Base-by-base conservation (phyloP, 1,284 basidiomycete species). In the Sanguinoderma infundibulare region DNA sequence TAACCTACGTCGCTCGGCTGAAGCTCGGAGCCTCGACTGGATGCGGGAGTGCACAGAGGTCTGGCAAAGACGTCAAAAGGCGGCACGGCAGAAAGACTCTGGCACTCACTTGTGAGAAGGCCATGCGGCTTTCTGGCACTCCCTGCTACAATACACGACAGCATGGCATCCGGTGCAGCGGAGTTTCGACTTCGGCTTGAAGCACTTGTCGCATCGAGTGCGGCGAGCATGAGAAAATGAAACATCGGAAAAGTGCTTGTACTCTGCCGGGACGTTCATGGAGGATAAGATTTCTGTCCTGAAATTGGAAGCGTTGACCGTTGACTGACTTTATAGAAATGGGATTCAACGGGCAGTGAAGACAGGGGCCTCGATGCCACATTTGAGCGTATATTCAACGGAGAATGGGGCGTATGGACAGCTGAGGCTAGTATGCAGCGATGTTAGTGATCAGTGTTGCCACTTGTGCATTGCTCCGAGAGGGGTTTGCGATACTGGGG, bases 81-180 rank as follows among this genome's bases (percentile, higher is more conserved):
- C 17, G n/a, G n/a, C 6, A 9, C 2, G 39, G 39, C 2, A 40
- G n/a, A 20, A 28, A 35, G 5, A 34, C 8, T 10, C 14, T 5
- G 38, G 24, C 8, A 46, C 59, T 12, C 24, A 61, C 60, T 51
- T 61, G 38, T 61, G 60, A 3, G 28, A 8, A 3, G 51, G 28
- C 60, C 60, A 61, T 1, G 42, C 60, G 0, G 35, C 26, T 20
- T 52, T 61, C 44, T 61, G 60, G 30, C 55, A 61, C 1, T 53
- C 51, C 22, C 14, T 61, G 32, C 60, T 58, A 52, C 60, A 57
- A 35, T 57, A 62, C 24, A 39, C 30, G 20, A 39, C 47, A 7
- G 40, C 20, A 0, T 44, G 38, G 32, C 55, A 58, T 3, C 55
- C 56, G 28, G 14, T 14, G 32, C 60, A 62, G 10, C 52, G 36